phyloP scores from a whole-genome alignment of 345 rosid species.

The Brassica juncea region DNA sequence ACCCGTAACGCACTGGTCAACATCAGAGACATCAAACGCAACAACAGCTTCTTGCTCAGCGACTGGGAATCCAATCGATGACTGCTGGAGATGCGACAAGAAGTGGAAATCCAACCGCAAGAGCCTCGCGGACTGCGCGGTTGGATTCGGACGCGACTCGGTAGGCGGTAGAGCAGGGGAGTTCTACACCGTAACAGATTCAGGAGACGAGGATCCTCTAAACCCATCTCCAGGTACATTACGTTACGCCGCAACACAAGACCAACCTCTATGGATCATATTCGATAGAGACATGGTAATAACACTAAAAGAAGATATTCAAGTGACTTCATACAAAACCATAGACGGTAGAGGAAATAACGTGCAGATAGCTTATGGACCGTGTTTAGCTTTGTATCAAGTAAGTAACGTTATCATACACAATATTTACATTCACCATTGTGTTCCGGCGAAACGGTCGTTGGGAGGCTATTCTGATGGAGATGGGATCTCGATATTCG shows the following conservation, averaged over 20 bases:
- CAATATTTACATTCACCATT: constrained; percentile 58
- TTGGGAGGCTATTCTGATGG: constrained; percentile 58
- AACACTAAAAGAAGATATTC: constrained; percentile 52
- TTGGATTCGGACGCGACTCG: constrained; percentile 70
- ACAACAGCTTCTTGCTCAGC: constrained; percentile 26
- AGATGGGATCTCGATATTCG: constrained; percentile 63
- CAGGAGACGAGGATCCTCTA: constrained; percentile 42
- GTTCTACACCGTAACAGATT: constrained; percentile 46
- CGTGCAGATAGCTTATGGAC: constrained; percentile 57
- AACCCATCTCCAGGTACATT: constrained; percentile 56
- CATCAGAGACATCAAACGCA: constrained; percentile 21
- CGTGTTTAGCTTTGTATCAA: constrained; percentile 58
- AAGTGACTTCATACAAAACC: constrained; percentile 58
- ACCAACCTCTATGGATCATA: constrained; percentile 68
- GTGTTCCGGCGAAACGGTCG: constrained; percentile 46
- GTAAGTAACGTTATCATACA: constrained; percentile 63
- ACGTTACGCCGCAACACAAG: constrained; percentile 54
- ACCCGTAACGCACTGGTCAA: background rate
- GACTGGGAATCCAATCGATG: constrained; percentile 67
- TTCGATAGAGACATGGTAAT: constrained; percentile 66
- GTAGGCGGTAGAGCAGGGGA: constrained; percentile 64
- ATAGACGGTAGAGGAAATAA: constrained; percentile 67
- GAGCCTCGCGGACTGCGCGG: constrained; percentile 57
- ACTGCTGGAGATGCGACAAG: constrained; percentile 69
- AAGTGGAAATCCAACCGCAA: constrained; percentile 60